These are phyloP conservation scores for Globisporangium echinulatum DNA, from an alignment of 352 stramenopile species.

Conservation along the genomic window DNA sequence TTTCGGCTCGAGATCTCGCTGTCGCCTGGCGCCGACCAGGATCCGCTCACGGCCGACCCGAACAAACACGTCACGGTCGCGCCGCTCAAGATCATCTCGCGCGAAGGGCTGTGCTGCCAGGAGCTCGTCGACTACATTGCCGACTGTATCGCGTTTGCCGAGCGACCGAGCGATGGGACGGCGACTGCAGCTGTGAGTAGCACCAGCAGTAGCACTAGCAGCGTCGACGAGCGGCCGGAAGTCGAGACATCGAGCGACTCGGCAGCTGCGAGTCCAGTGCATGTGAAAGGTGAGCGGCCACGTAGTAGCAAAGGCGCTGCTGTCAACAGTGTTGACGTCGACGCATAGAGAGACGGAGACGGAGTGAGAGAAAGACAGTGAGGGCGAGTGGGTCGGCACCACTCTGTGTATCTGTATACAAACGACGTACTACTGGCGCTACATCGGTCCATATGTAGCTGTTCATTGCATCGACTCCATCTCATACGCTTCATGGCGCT, in stretches of 20 bases:
- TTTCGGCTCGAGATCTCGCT: constrained; percentile 86
- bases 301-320: constrained; percentile 47
- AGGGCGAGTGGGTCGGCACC: neutral
- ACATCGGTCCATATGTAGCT: neutral
- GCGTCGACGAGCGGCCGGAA: constrained; percentile 11
- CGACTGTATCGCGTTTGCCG: constrained; percentile 66
- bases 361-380: neutral
- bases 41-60: constrained; percentile 53
- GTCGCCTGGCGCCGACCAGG: constrained; percentile 66
- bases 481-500: constrained; percentile 8
- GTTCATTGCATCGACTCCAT: constrained; percentile 12
- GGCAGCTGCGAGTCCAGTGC: constrained; percentile 9
- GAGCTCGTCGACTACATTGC: constrained; percentile 82
- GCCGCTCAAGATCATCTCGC: constrained; percentile 78
- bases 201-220: constrained; percentile 21
- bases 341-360: constrained; percentile 5
- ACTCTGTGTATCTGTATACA: neutral
- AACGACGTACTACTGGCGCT: neutral
- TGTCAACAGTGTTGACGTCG: constrained; percentile 9
- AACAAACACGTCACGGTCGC: constrained; percentile 64
- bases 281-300: constrained; percentile 24
- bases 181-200: constrained; percentile 23
- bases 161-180: constrained; percentile 35
- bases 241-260: constrained; percentile 11
- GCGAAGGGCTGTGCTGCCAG: constrained; percentile 74